These are phyloP conservation scores for Talaromyces funiculosus DNA, from an alignment of 2,329 filamentous ascomycete species.

Conservation along the genomic window DNA sequence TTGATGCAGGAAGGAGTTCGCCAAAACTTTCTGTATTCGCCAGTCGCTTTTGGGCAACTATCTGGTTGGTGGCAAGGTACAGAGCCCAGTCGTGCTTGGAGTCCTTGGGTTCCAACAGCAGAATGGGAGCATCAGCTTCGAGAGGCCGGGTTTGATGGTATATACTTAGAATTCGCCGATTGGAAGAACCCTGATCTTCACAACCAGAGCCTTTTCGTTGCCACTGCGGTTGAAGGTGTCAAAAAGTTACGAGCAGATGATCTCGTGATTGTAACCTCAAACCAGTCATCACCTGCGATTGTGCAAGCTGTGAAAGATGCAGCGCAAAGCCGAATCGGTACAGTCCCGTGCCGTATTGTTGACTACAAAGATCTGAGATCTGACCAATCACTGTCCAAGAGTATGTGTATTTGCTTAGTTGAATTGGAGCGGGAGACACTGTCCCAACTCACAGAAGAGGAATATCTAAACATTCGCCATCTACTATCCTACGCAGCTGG, in stretches of 20 bases:
- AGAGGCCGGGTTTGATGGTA: constrained; percentile 21
- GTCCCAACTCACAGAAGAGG: constrained; percentile 12
- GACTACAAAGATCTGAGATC: background rate
- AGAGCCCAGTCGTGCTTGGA: constrained; percentile 17
- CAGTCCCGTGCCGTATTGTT: background rate
- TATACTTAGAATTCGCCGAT: constrained; percentile 18
- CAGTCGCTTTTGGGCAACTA: constrained; percentile 29
- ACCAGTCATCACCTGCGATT: constrained; percentile 1
- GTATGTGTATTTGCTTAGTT: constrained; percentile 6
- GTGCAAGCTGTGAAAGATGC: background rate
- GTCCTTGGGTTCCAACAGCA: constrained; percentile 1
- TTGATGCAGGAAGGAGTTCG: constrained; percentile 39
- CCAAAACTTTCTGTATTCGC: constrained; percentile 16
- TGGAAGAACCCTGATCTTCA: constrained; percentile 16
- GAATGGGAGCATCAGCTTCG: constrained; percentile 24
- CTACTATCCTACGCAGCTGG: constrained; percentile 22
- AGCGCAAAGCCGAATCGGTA: background rate
- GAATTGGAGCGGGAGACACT: constrained; percentile 2
- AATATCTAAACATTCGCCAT: constrained; percentile 23
- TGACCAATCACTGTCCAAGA: background rate
- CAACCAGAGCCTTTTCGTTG: constrained; percentile 18
- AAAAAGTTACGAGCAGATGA: background rate
- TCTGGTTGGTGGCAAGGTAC: constrained; percentile 37
- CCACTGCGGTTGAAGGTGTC: constrained; percentile 11
- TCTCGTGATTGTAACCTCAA: constrained; percentile 5